Base-by-base conservation (phyloP, 1,139 yeast species). In the Kodamaea derodonti region DNA sequence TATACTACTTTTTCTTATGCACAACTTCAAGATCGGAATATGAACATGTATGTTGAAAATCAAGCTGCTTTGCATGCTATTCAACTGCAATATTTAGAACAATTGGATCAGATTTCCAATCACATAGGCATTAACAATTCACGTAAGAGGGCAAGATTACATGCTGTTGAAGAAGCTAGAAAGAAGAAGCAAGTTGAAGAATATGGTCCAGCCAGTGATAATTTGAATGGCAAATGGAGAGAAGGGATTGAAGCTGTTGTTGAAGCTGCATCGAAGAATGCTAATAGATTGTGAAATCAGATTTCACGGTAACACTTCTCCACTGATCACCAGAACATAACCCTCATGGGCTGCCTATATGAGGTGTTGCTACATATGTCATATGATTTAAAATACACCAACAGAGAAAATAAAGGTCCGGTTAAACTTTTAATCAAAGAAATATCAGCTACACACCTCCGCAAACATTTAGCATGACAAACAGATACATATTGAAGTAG, bases 181-280 rank as follows among this genome's bases (percentile, higher is more conserved):
- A 62, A 60, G 38, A 56, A 52, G 38, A 51, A 66, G 37, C 75
- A 68, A 46, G 34, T 49, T 9, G 52, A 42, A 6, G 70, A 61
- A 17, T 62, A 54, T 40, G 48, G 53, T 37, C 69, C 72, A 1
- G 65, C 58, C 14, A 48, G 57, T 31, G 64, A 59, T 33, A 60
- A 67, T 41, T 51, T 68, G 31, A 47, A 54, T 20, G 51, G 51
- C 15, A 46, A 63, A 38, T 69, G 75, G 74, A 59, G 54, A 35
- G 69, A 65, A 22, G 70, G 72, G 3, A 49, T 69, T 22, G 52
- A 52, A 34, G 45, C 60, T 5, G 55, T 62, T 36, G 67, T 69
- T 26, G 73, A 66, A 31, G 12, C 12, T 7, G 26, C 26, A 8
- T 12, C 13, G 26, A 14, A 24, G 26, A 8, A 8, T n/a, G n/a